Percentiles rank a stretch among this genome's conserved stretches.
These are phyloP conservation scores for Cutaneotrichosporon cyanovorans DNA, from an alignment of 1,284 basidiomycete species.

Conservation along the genomic window DNA sequence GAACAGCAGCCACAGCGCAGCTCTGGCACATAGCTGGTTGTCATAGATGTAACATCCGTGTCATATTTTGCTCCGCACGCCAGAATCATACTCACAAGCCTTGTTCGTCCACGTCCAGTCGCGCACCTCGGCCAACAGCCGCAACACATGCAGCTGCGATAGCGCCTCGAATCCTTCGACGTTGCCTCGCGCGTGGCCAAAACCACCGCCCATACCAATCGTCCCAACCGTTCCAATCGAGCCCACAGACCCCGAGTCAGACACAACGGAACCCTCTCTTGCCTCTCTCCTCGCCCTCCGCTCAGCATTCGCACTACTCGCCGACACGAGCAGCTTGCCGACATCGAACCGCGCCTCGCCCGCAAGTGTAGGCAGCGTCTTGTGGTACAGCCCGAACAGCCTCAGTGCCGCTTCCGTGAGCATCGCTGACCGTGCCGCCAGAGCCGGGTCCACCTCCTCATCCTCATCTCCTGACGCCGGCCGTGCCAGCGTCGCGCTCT, in stretches of 20 bases:
- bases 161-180: slow-evolving; percentile 54
- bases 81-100: slow-evolving; percentile 51
- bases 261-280: slow-evolving; percentile 39
- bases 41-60: no score
- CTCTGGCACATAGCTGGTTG: no score
- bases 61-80: no score
- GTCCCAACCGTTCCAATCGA: slow-evolving; percentile 41
- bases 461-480: slow-evolving; percentile 36
- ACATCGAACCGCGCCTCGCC: slow-evolving; percentile 77
- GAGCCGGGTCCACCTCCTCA: slow-evolving; percentile 37
- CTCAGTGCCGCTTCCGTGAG: slow-evolving; percentile 70
- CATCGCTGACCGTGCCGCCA: slow-evolving; percentile 49
- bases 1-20: no score
- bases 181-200: slow-evolving; percentile 43
- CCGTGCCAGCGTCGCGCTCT: slow-evolving; percentile 40
- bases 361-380: slow-evolving; percentile 62
- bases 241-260: slow-evolving; percentile 40
- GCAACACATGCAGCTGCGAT: slow-evolving; percentile 69
- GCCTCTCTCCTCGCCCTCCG: slow-evolving; percentile 35
- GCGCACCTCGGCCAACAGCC: slow-evolving; percentile 61
- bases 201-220: slow-evolving; percentile 46
- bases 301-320: slow-evolving; percentile 45
- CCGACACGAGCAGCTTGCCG: slow-evolving; percentile 63
- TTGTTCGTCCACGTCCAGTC: slow-evolving; percentile 71
- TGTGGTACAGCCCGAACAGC: slow-evolving; percentile 75